These are phyloP conservation scores for Cyclaneusma minus DNA, from an alignment of 2,329 filamentous ascomycete species.

Conservation along the genomic window DNA sequence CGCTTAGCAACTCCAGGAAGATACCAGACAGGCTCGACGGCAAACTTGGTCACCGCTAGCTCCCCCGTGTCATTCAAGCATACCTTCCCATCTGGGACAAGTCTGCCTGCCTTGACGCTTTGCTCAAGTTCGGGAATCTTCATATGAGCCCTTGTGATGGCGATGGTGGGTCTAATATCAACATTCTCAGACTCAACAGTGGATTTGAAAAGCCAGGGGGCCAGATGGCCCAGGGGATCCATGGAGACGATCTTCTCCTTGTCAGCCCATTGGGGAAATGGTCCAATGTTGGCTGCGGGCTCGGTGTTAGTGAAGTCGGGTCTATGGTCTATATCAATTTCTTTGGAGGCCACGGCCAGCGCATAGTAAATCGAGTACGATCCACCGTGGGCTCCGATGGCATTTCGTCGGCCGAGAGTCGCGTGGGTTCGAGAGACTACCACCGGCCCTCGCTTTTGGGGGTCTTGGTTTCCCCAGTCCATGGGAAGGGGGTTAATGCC, in stretches of 20 bases:
- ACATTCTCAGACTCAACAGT: slow-evolving; percentile 58
- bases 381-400: slow-evolving; percentile 67
- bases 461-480: slow-evolving; percentile 72
- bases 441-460: slow-evolving; percentile 65
- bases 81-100: no score
- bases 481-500: slow-evolving; percentile 84
- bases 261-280: slow-evolving; percentile 80
- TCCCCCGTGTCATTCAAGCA: slow-evolving; percentile 66
- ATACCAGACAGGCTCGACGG: slow-evolving; percentile 90
- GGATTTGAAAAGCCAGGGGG: slow-evolving; percentile 70
- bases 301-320: slow-evolving; percentile 75
- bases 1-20: slow-evolving; percentile 76
- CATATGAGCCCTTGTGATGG: slow-evolving; percentile 21
- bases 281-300: slow-evolving; percentile 77
- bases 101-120: slow-evolving; percentile 63
- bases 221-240: slow-evolving; percentile 84
- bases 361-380: slow-evolving; percentile 96
- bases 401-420: slow-evolving; percentile 69
- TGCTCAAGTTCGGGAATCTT: slow-evolving; percentile 78
- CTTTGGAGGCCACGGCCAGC: slow-evolving; percentile 78
- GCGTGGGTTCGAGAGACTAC: slow-evolving; percentile 65
- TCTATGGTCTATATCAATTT: slow-evolving; percentile 69
- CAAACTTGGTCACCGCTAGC: slow-evolving; percentile 87
- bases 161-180: slow-evolving; percentile 20
- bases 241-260: slow-evolving; percentile 92